A percentile compares a stretch with the other conserved stretches of the same genome.
These are phyloP conservation scores for Rhizopogon vulgaris DNA, from an alignment of 768 basidiomycete genomes.

Conservation along the genomic window DNA sequence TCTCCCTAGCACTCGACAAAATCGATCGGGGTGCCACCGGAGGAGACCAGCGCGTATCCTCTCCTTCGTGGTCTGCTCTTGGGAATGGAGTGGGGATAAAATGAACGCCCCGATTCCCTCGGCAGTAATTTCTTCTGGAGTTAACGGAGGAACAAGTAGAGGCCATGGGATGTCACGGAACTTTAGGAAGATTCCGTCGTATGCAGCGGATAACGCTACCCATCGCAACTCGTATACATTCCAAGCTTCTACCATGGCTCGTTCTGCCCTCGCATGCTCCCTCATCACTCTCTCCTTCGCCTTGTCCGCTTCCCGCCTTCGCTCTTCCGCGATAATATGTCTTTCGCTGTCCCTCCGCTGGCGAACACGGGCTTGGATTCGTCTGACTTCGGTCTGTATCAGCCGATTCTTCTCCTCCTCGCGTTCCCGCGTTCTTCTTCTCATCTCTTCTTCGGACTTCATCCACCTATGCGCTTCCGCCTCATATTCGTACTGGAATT, in stretches of 20 bases:
- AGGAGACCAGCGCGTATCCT: slow-evolving; percentile 61
- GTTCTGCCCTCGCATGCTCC: slow-evolving; percentile 37
- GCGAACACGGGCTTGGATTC: slow-evolving; percentile 48
- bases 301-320: slow-evolving; percentile 27
- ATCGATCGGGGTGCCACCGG: slow-evolving; percentile 80
- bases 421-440: slow-evolving; percentile 38
- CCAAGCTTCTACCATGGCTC: slow-evolving; percentile 52
- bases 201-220: slow-evolving; percentile 41
- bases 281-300: slow-evolving; percentile 37
- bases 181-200: slow-evolving; percentile 33
- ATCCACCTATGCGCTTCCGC: slow-evolving; percentile 49
- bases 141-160: slow-evolving; percentile 34
- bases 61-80: slow-evolving; percentile 52
- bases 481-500: slow-evolving; percentile 45
- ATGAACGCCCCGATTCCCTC: slow-evolving; percentile 56
- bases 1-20: slow-evolving; percentile 48
- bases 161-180: slow-evolving; percentile 77
- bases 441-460: slow-evolving; percentile 40
- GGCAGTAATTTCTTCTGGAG: slow-evolving; percentile 44
- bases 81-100: slow-evolving; percentile 59
- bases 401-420: slow-evolving; percentile 37
- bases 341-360: slow-evolving; percentile 45
- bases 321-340: slow-evolving; percentile 42
- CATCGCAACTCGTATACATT: slow-evolving; percentile 59
- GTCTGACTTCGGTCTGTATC: slow-evolving; percentile 48